Base-by-base conservation (phyloP, 1,284 basidiomycete species). In the Moesziomyces sp. region DNA sequence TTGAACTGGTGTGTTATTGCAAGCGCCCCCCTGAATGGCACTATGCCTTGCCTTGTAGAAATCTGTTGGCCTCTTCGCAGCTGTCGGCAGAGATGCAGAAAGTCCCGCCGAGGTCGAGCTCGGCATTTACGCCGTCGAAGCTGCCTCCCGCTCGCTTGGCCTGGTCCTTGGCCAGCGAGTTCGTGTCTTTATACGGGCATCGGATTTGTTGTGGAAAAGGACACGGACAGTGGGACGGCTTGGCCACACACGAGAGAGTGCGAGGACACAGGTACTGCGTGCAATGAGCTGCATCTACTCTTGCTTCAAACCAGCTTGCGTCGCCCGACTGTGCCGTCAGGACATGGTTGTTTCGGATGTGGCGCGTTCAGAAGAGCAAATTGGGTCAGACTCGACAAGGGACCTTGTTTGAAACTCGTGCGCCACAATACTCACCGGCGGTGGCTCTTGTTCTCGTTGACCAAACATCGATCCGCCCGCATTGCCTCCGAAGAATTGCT, bases 171-270 rank as follows among this genome's bases (percentile, higher is more conserved):
- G 67, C 62, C 1, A 11, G 45, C 0, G 65, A 69, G 51, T 58
- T 57, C 5, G 74, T 52, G 52, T 79, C 77, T 26, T 64, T 61
- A 50, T 73, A 78, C 2, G 75, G 58, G 59, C 77, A 78, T 28
- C 77, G 63, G 11, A 71, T 69, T 62, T 78, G 74, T 46, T 81
- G 78, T 21, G 73, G 76, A 51, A 81, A 78, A 3, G 79, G 79
- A 35, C 79, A 81, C 24, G 79, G 79, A 52, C 79, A 81, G 46
- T 80, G 66, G 10, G 76, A 72, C n/a, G 79, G 79, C 21, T 65
- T 64, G 10, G 66, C 47, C n/a, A 81, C 79, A 60, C 79, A 81
- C n/a, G 74, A 74, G 3, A 81, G 74, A 5, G 79, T 81, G 23
- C 76, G 67, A 11, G 79, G 79, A 52, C 79, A 81, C 19, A 81